phyloP scores from a whole-genome alignment of 495 filamentous ascomycete genomes.

The Penicillium canescens region DNA sequence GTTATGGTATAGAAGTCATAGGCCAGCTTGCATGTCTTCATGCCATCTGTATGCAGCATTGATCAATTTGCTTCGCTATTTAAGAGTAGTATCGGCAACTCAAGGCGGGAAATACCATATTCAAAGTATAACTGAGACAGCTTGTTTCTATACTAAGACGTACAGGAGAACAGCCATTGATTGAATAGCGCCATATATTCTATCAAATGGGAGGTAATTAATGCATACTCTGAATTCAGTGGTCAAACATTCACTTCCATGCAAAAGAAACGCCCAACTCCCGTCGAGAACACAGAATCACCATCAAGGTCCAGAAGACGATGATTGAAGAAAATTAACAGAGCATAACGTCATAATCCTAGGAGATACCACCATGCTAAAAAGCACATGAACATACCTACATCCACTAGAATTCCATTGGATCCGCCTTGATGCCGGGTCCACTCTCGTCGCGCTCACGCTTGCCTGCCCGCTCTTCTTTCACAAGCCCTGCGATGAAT shows the following conservation, averaged over 20 bases:
- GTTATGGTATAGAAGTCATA: too few relatives aligned
- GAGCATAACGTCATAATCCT: slow-evolving; percentile 19
- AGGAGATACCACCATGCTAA: neutral
- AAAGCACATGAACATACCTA: neutral
- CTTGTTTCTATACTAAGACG: too few relatives aligned
- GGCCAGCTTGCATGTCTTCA: too few relatives aligned
- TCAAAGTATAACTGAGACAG: too few relatives aligned
- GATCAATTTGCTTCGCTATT: too few relatives aligned
- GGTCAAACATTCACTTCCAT: neutral
- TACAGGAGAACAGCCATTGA: too few relatives aligned
- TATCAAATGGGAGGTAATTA: neutral
- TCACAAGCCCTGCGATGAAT: slow-evolving; percentile 76
- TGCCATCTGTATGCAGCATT: too few relatives aligned
- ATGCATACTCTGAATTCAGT: neutral
- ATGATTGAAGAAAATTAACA: neutral
- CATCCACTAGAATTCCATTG: slow-evolving; percentile 51
- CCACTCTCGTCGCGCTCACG: slow-evolving; percentile 63
- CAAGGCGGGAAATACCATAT: too few relatives aligned
- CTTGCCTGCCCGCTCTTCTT: slow-evolving; percentile 75
- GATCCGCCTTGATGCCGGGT: slow-evolving; percentile 49
- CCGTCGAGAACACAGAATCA: neutral
- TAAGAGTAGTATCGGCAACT: too few relatives aligned
- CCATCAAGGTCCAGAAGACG: neutral
- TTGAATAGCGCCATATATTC: too few relatives aligned
- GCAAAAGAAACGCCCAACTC: neutral